Base-by-base conservation (phyloP, 2,329 filamentous ascomycete species). In the Microdochium trichocladiopsis region DNA sequence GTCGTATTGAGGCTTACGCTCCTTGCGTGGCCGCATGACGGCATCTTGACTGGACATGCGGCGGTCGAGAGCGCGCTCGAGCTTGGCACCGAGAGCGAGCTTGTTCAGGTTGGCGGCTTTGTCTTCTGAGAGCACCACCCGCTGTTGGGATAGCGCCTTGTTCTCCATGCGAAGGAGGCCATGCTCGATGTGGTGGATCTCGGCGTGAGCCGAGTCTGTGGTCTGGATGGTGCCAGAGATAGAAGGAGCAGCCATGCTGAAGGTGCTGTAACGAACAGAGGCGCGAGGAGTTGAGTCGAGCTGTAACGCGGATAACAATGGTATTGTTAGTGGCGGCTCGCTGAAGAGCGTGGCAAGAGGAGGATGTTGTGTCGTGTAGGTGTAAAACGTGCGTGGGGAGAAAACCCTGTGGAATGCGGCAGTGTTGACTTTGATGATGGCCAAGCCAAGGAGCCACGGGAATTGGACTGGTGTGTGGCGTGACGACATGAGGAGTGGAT, bases 21-120 rank as follows among this genome's bases (percentile, higher is more conserved):
- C 71, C 70, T 65, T 75, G 65, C 74, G 70, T 22, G 76, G 81
- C 57, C 87, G 83, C 78, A 94, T 92, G 69, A 89, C 86, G 58
- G 92, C 92, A 63, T 96, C 92, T 70, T 96, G 92, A 60, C 88
- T 75, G 25, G 82, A 87, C 91, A 96, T 94, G 63, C 92, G 83
- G 59, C 91, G 80, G 60, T 87, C 87, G 52, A 96, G 82, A 22
- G 92, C 91, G 55, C 92, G 84, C 68, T 96, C 91, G 41, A 96
- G 82, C 74, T 96, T 96, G 55, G 91, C 91, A 48, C 91, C 88
- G 50, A 96, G 80, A 36, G 91, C 91, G 53, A 95, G 80, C 74
- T 95, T 95, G 74, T 84, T 86, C 70, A 95, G 77, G 66, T 87
- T 86, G 63, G 90, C 88, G 21, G 79, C 83, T 78, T 95, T 95